Conservation (phyloP, 1,284 basidiomycete genomes). For the Austroboletus rostrupii region DNA sequence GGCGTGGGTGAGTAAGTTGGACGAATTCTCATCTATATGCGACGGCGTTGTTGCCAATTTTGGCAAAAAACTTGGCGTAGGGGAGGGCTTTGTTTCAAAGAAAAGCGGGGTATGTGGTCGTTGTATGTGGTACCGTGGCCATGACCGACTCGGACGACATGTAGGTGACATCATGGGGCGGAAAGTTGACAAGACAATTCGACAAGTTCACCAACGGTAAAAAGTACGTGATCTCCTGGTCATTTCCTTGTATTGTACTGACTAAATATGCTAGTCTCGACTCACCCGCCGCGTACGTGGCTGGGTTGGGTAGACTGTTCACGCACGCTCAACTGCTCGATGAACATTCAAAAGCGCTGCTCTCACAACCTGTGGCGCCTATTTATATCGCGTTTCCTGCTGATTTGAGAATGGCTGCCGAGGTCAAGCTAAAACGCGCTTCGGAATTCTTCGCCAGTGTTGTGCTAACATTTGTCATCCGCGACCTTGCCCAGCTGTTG, state of each 20-base stretch:
- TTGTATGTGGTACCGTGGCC: neutral
- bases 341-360: conserved; percentile 78
- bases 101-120: conserved; percentile 60
- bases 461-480: conserved; percentile 87
- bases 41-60: conserved; percentile 83
- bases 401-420: conserved; percentile 62
- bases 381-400: conserved; percentile 68
- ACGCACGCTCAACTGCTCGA: conserved; percentile 77
- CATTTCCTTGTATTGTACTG: conserved; percentile 10
- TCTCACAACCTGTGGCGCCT: conserved; percentile 58
- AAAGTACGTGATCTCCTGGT: conserved; percentile 55
- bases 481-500: conserved; percentile 77
- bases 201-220: conserved; percentile 91
- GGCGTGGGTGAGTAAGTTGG: conserved; percentile 64
- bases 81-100: conserved; percentile 78
- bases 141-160: conserved; percentile 16
- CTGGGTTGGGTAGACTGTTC: conserved; percentile 76
- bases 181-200: conserved; percentile 77
- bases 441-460: conserved; percentile 92
- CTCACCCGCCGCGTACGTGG: conserved; percentile 82
- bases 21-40: conserved; percentile 72
- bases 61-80: conserved; percentile 86
- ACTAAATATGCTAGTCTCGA: conserved; percentile 59
- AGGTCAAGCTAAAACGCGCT: conserved; percentile 71
- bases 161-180: conserved; percentile 68